phyloP scores from a whole-genome alignment of 2,329 filamentous ascomycete genomes.

The Fonsecaea pugnacius region DNA sequence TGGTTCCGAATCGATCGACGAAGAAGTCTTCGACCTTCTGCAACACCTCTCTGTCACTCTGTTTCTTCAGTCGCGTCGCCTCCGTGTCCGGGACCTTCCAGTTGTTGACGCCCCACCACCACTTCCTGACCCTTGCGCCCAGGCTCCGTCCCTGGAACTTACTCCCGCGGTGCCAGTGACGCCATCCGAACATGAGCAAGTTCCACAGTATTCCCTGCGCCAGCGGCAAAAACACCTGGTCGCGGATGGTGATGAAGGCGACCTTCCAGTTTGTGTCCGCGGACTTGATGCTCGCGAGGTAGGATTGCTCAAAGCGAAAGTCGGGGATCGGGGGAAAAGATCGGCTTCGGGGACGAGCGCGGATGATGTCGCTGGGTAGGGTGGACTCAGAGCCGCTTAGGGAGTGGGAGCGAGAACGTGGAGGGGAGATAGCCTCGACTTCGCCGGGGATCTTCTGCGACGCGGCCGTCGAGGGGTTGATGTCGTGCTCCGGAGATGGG shows the following conservation, averaged over 20 bases:
- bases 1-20: constrained; percentile 35
- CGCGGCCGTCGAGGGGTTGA: constrained; percentile 78
- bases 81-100: constrained; percentile 69
- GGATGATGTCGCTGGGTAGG: constrained; percentile 55
- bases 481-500: constrained; percentile 73
- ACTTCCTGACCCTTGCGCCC: constrained; percentile 75
- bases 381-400: constrained; percentile 50
- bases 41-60: constrained; percentile 42
- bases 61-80: constrained; percentile 15
- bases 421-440: constrained; percentile 24
- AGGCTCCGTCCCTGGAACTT: constrained; percentile 75
- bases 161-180: constrained; percentile 81
- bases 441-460: constrained; percentile 67
- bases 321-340: constrained; percentile 76
- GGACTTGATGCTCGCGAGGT: constrained; percentile 81
- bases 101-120: constrained; percentile 96
- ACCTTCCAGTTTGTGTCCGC: constrained; percentile 81
- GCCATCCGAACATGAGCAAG: constrained; percentile 82
- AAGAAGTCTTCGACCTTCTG: constrained; percentile 48
- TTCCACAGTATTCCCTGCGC: constrained; percentile 90
- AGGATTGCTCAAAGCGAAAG: constrained; percentile 96
- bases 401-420: constrained; percentile 46
- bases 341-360: constrained; percentile 44
- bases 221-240: constrained; percentile 85
- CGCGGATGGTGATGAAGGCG: constrained; percentile 79